phyloP scores from a whole-genome alignment of 768 basidiomycete species.

The Suillus weaverae region DNA sequence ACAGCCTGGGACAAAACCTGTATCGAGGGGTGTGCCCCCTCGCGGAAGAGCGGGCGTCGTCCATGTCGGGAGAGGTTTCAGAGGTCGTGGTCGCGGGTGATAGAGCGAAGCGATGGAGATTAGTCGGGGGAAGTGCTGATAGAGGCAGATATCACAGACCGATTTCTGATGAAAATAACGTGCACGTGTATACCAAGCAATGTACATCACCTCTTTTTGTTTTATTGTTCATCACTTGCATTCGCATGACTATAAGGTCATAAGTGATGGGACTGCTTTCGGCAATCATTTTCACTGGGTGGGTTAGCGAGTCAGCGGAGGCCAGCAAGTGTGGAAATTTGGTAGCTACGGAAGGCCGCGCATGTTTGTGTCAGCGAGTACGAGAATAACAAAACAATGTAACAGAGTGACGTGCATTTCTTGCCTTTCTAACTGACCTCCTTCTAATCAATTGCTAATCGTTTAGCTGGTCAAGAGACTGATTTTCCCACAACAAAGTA shows the following conservation, averaged over 20 bases:
- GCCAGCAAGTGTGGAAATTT: background rate
- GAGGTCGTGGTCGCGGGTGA: constrained; percentile 16
- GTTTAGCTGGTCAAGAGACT: background rate
- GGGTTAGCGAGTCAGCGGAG: background rate
- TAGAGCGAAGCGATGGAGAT: constrained; percentile 3
- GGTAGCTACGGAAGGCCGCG: background rate
- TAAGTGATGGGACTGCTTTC: background rate
- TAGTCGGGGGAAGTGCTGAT: background rate
- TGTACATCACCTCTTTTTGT: background rate
- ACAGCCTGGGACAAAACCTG: constrained; percentile 8
- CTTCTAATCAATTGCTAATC: background rate
- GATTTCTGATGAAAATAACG: constrained; percentile 4
- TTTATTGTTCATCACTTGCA: background rate
- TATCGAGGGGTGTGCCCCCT: constrained; percentile 10
- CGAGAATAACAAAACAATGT: background rate
- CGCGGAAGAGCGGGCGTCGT: constrained; percentile 20
- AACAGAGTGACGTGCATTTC: background rate
- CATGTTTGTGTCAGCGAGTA: background rate
- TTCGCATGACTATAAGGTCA: background rate
- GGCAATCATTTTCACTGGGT: background rate
- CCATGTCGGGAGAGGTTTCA: constrained; percentile 6
- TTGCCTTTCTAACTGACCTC: background rate
- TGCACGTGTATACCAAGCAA: constrained; percentile 4
- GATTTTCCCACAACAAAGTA: background rate
- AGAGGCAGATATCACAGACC: background rate